Base-by-base conservation (phyloP, 768 basidiomycete species). In the Lanmaoa pseudosensibilis region DNA sequence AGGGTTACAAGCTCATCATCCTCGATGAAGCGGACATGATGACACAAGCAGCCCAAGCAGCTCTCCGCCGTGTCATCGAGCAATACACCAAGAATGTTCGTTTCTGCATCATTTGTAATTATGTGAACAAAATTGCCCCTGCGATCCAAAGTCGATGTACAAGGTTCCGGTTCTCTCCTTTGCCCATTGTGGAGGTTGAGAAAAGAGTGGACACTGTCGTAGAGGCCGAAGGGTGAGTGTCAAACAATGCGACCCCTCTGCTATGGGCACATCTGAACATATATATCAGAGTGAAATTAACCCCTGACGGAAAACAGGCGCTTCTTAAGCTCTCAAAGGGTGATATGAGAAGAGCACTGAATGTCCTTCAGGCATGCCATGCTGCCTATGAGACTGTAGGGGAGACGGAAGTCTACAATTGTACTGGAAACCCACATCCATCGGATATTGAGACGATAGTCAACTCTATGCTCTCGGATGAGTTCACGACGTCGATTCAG, bases 1-100 rank as follows among this genome's bases (percentile, higher is more conserved):
- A 94, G 66, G 93, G 93, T 18, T 98, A 87, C 83, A 99, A 98
- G 68, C 87, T 99, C 69, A 96, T 99, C 73, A 87, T 99, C 58
- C 84, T 99, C 34, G 97, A 99, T 64, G 97, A 99, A 73, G 97
- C 97, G n/a, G 97, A 99, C 78, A 97, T 97, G 96, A 99, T 99
- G 97, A 99, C 97, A 0, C 88, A 94, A 60, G 89, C 92, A 54
- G 97, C 97, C 2, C 97, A 99, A 69, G 92, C 95, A 4, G 97
- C 97, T 25, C 83, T 99, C 32, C 90, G 97, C 30, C 89, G 97
- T 65, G 90, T 98, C 36, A 98, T 99, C 62, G 97, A 99, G 73
- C 95, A 97, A 62, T 98, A 97, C 73, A 99, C 97, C 19, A 93
- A 89, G 75, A 98, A 98, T 67, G 97, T 98, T 62, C 87, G 97